A percentile compares a stretch with the other conserved stretches of the same genome.
Evolutionary conservation across 2,329 filamentous ascomycete genomes (phyloP).

Genomic region (Pseudonectria foliicola): DNA sequence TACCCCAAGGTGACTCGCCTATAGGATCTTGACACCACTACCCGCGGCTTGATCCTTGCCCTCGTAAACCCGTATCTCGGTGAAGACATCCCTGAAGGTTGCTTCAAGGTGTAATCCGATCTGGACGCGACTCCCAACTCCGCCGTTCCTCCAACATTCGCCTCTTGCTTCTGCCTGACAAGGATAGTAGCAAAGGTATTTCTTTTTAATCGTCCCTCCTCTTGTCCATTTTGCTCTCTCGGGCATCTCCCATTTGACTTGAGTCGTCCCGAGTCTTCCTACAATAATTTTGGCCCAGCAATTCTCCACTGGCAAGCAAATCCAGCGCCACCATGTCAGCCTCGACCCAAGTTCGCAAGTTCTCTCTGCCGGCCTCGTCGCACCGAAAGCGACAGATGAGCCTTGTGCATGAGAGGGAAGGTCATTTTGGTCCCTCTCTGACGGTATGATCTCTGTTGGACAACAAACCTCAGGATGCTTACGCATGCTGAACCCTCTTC

Average conservation of each 20-base stretch:
- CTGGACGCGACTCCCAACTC: too few species aligned
- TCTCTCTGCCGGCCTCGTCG: constrained; percentile 37
- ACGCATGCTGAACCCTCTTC: constrained; percentile 2
- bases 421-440: constrained; percentile 37
- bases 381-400: constrained; percentile 42
- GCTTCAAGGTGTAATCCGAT: constrained; percentile 10
- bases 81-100: constrained; percentile 15
- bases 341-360: constrained; percentile 28
- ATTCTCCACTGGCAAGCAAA: constrained; percentile 7
- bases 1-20: too few species aligned
- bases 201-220: too few species aligned
- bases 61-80: constrained; percentile 9
- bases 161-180: too few species aligned
- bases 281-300: constrained; percentile 1
- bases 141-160: too few species aligned
- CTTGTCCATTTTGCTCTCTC: too few species aligned
- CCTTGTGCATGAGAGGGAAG: constrained; percentile 34
- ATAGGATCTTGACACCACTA: neutral
- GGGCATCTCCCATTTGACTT: constrained; percentile 1
- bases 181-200: too few species aligned
- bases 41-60: constrained; percentile 7
- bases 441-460: constrained; percentile 30
- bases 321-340: constrained; percentile 16
- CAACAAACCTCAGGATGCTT: constrained; percentile 3
- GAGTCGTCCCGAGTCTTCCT: constrained; percentile 5